Conservation (phyloP, 768 basidiomycete species). For the Saitozyma podzolica region DNA sequence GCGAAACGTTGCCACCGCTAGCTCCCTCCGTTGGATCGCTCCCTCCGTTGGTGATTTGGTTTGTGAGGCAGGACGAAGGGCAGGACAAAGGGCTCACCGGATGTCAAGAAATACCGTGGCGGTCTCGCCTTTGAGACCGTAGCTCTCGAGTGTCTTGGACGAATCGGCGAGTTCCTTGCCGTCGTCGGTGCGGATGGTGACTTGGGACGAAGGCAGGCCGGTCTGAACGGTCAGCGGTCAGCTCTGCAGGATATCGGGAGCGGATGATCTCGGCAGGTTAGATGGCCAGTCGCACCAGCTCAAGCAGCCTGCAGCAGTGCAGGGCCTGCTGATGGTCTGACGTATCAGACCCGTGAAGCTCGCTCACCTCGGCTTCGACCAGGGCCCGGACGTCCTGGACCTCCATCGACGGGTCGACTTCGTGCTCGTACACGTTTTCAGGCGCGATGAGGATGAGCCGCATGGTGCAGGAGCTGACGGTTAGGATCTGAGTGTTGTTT, state of each 20-base stretch:
- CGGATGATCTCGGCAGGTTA: not conserved
- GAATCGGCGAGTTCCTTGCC: conserved; percentile 34
- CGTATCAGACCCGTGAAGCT: not conserved
- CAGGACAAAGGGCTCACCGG: conserved; percentile 24
- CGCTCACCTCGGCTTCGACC: conserved; percentile 86
- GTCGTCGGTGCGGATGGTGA: conserved; percentile 35
- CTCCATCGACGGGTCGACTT: conserved; percentile 87
- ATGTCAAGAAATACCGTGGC: conserved; percentile 41
- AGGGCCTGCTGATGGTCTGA: not conserved
- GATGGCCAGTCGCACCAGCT: not conserved
- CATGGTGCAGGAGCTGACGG: too few species aligned
- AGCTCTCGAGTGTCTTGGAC: conserved; percentile 33
- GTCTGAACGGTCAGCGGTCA: conserved; percentile 22
- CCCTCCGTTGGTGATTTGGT: too few species aligned
- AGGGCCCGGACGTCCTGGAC: conserved; percentile 90
- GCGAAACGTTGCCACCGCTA: not conserved
- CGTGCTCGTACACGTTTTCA: conserved; percentile 58
- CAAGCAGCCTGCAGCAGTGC: not conserved
- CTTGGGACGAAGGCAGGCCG: conserved; percentile 22
- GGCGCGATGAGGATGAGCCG: conserved; percentile 54
- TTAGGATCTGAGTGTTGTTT: too few species aligned
- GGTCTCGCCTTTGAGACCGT: conserved; percentile 41
- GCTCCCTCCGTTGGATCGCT: too few species aligned
- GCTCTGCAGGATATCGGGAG: not conserved
- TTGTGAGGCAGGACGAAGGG: not conserved